Evolutionary conservation across 2,329 filamentous ascomycete species (phyloP).

Genomic region (Trichoderma sp.): DNA sequence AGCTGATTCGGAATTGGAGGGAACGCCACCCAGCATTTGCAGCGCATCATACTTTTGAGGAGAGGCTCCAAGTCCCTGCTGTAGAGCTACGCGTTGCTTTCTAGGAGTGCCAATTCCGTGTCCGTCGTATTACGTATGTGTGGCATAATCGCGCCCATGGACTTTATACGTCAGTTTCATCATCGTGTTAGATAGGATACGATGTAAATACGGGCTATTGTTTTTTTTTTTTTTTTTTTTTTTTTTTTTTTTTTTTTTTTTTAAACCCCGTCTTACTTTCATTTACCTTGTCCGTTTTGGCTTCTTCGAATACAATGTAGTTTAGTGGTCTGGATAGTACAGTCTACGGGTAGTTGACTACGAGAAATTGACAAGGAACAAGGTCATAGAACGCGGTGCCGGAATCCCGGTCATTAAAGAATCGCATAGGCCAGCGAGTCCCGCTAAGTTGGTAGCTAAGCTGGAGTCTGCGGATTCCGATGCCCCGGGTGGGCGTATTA

Average conservation of each 20-base stretch:
- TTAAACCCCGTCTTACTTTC: neutral
- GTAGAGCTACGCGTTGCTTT: neutral
- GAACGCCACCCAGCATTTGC: neutral
- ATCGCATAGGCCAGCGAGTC: neutral
- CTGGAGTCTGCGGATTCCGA: neutral
- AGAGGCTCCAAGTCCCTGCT: neutral
- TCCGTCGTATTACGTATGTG: neutral
- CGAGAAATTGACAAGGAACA: neutral
- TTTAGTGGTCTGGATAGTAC: neutral
- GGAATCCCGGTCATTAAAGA: neutral
- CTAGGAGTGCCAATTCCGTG: neutral
- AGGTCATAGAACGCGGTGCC: neutral
- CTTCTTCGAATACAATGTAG: too few relatives aligned
- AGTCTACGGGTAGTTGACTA: neutral
- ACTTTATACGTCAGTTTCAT: neutral
- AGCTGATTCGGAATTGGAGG: neutral
- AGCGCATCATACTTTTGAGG: neutral
- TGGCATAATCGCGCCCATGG: neutral
- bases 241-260: neutral
- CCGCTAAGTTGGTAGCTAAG: neutral
- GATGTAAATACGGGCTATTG: neutral
- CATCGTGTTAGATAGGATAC: neutral
- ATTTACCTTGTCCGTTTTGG: neutral
- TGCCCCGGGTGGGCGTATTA: neutral
- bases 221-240: neutral